Percentiles rank a stretch among this genome's conserved stretches.
Evolutionary conservation across 2,329 filamentous ascomycete species (phyloP).

Genomic region (Zymoseptoria tritici): DNA sequence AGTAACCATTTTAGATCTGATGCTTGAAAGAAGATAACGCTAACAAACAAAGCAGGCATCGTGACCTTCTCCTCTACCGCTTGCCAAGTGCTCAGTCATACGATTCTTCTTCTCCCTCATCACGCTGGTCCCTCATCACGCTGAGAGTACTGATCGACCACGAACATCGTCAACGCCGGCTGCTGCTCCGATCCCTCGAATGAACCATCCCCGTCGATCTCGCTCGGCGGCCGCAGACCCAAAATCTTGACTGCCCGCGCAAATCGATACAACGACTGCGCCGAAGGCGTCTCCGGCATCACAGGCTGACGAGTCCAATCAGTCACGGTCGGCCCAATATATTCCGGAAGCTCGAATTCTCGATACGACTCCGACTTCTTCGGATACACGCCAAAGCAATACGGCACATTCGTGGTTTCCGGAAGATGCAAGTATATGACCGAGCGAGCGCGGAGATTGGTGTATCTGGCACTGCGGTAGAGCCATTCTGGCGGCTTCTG

Average conservation of each 20-base stretch:
- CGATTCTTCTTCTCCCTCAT: too few relatives aligned
- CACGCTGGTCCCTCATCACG: too few relatives aligned
- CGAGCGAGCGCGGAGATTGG: neutral
- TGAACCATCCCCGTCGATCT: neutral
- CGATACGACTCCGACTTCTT: neutral
- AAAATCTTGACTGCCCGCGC: neutral
- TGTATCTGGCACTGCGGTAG: neutral
- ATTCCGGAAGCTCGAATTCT: neutral
- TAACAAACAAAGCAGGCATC: too few relatives aligned
- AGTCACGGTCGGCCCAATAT: neutral
- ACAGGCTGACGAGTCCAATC: neutral
- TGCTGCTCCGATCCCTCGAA: neutral
- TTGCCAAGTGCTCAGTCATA: too few relatives aligned
- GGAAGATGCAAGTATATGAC: neutral
- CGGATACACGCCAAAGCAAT: neutral
- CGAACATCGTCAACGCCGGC: neutral
- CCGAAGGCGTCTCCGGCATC: neutral
- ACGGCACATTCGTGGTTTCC: neutral
- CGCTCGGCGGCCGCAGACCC: neutral
- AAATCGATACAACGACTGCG: neutral
- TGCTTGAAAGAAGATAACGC: too few relatives aligned
- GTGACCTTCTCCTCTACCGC: too few relatives aligned
- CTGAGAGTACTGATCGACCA: neutral
- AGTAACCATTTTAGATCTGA: too few relatives aligned
- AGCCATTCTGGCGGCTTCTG: neutral